Conservation (phyloP, 768 basidiomycete genomes). For the Termitomyces titanicus region DNA sequence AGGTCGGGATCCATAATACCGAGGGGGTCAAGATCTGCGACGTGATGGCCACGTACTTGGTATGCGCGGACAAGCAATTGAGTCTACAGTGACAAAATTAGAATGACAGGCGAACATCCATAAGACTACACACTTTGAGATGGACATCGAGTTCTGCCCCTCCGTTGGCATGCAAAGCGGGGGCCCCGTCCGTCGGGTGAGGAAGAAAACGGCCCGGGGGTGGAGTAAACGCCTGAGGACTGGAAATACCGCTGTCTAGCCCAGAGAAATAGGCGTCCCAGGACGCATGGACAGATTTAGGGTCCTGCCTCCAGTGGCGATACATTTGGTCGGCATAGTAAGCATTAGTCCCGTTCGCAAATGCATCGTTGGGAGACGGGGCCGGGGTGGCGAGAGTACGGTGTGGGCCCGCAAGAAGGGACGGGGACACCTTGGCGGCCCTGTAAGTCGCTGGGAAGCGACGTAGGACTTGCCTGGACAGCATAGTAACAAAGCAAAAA, state of each 20-base stretch:
- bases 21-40: slow-evolving; percentile 93
- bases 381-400: slow-evolving; percentile 42
- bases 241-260: slow-evolving; percentile 82
- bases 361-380: slow-evolving; percentile 78
- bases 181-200: slow-evolving; percentile 74
- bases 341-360: slow-evolving; percentile 92
- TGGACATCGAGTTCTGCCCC: slow-evolving; percentile 88
- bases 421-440: slow-evolving; percentile 12
- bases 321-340: slow-evolving; percentile 99
- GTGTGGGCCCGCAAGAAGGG: slow-evolving; percentile 6
- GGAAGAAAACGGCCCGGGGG: slow-evolving; percentile 69
- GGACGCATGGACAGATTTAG: slow-evolving; percentile 86
- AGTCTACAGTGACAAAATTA: slow-evolving; percentile 49
- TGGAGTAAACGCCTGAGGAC: slow-evolving; percentile 78
- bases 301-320: slow-evolving; percentile 85
- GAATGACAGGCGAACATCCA: slow-evolving; percentile 6
- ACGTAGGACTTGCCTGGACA: slow-evolving; percentile 31
- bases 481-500: slow-evolving; percentile 19
- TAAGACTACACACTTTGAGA: slow-evolving; percentile 64
- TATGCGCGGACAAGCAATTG: slow-evolving; percentile 98
- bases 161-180: slow-evolving; percentile 63
- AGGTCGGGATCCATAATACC: slow-evolving; percentile 91
- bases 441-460: slow-evolving; percentile 25
- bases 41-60: slow-evolving; percentile 97
- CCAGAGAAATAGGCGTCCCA: slow-evolving; percentile 96